Conservation (phyloP, 2,329 filamentous ascomycete genomes). For the Fusarium globosum region DNA sequence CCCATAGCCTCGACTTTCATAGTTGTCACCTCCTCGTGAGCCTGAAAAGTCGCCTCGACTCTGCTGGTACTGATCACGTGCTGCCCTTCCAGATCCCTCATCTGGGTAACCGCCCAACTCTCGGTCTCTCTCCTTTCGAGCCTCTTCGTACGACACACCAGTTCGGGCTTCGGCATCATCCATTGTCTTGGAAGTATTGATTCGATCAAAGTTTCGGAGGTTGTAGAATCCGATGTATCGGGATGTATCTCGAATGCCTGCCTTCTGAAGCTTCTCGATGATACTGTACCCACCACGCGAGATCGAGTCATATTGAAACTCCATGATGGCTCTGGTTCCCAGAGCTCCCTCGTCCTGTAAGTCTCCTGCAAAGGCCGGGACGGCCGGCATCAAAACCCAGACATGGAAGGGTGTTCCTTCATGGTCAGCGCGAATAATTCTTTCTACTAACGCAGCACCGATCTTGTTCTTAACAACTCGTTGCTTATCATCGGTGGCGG, state of each 20-base stretch:
- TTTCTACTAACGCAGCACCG: constrained; percentile 80
- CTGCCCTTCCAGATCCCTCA: constrained; percentile 40
- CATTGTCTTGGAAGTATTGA: constrained; percentile 76
- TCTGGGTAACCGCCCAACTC: constrained; percentile 60
- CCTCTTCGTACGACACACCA: constrained; percentile 75
- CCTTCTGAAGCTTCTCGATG: constrained; percentile 75
- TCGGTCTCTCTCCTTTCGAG: constrained; percentile 72
- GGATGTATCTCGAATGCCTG: constrained; percentile 75
- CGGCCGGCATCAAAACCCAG: constrained; percentile 81
- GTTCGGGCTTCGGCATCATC: constrained; percentile 67
- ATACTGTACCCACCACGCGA: constrained; percentile 82
- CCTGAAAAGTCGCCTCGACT: constrained; percentile 19
- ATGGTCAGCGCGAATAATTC: constrained; percentile 76
- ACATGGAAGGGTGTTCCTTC: constrained; percentile 76
- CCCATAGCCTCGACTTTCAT: constrained; percentile 15
- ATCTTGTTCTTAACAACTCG: constrained; percentile 81
- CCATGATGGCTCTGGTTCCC: constrained; percentile 87
- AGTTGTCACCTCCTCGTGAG: constrained; percentile 4
- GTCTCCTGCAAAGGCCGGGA: constrained; percentile 86
- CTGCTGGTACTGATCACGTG: constrained; percentile 15
- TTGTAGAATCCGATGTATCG: constrained; percentile 88
- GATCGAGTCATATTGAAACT: constrained; percentile 86
- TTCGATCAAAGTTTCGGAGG: constrained; percentile 83
- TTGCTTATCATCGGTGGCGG: constrained; percentile 76
- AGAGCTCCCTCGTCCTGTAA: constrained; percentile 77